A percentile compares a stretch with the other conserved stretches of the same genome.
phyloP scores from a whole-genome alignment of 2,329 filamentous ascomycete genomes.

The Beauveria rudraprayagi region DNA sequence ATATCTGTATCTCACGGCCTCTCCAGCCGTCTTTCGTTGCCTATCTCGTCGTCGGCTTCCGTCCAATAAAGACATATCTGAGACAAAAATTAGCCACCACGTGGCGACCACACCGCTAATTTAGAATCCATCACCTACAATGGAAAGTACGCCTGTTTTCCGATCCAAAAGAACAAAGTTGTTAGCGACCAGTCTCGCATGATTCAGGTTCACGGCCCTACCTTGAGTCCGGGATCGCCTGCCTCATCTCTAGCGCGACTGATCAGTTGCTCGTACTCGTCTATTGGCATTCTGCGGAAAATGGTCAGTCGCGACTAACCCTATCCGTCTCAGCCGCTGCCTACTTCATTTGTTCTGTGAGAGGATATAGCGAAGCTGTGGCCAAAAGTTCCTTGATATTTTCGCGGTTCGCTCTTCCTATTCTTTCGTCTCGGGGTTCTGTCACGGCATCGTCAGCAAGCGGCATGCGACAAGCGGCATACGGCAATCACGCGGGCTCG shows the following conservation, averaged over 20 bases:
- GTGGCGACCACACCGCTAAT: background rate
- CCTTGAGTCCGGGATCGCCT: conserved; percentile 47
- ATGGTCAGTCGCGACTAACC: conserved; percentile 10
- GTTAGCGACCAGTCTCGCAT: background rate
- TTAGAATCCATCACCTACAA: conserved; percentile 35
- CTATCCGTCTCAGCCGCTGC: conserved; percentile 15
- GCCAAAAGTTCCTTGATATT: conserved; percentile 47
- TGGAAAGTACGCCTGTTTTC: conserved; percentile 49
- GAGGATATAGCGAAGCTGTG: conserved; percentile 49
- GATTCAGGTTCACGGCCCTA: conserved; percentile 18
- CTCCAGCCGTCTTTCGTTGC: background rate
- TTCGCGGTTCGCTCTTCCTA: conserved; percentile 44
- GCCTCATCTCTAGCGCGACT: conserved; percentile 48
- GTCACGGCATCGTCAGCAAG: background rate
- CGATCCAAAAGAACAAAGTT: background rate
- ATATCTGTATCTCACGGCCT: background rate
- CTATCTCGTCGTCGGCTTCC: conserved; percentile 34
- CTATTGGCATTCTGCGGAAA: conserved; percentile 42
- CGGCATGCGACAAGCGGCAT: background rate
- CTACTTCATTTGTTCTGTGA: conserved; percentile 42
- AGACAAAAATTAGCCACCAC: background rate
- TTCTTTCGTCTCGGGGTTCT: conserved; percentile 45
- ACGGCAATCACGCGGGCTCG: conserved; percentile 16
- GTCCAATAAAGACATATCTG: conserved; percentile 56
- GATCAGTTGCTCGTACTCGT: conserved; percentile 50